These are phyloP conservation scores for Yarrowia sp. DNA, from an alignment of 805 yeast species.

Conservation along the genomic window DNA sequence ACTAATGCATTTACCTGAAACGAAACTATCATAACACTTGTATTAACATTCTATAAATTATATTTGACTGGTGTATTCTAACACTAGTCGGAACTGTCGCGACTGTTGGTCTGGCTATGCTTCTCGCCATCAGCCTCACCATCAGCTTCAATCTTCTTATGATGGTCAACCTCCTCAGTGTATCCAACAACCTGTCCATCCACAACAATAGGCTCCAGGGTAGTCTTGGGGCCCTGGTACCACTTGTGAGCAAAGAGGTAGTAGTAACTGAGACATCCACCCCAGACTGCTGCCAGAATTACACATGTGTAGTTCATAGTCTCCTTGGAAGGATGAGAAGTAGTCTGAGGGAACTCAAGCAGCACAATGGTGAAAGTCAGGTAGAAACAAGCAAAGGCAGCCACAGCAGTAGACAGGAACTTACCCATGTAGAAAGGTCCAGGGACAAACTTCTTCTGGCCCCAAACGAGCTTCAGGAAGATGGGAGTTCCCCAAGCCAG, in stretches of 20 bases:
- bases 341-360: slow-evolving; percentile 56
- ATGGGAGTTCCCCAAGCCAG: slow-evolving; percentile 64
- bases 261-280: slow-evolving; percentile 53
- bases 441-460: slow-evolving; percentile 54
- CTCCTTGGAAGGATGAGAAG: slow-evolving; percentile 38
- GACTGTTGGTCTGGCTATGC: neutral
- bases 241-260: slow-evolving; percentile 51
- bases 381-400: slow-evolving; percentile 50
- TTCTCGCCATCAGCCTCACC: neutral
- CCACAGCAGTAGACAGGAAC: slow-evolving; percentile 45
- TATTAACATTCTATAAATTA: slow-evolving; percentile 1
- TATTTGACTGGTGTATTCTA: neutral
- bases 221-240: slow-evolving; percentile 55
- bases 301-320: slow-evolving; percentile 71
- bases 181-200: slow-evolving; percentile 18
- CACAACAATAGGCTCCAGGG: slow-evolving; percentile 29
- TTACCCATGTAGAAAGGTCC: slow-evolving; percentile 68
- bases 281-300: slow-evolving; percentile 60
- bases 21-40: too few relatives aligned
- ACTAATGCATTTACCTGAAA: neutral
- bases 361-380: slow-evolving; percentile 53
- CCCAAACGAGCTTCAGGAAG: slow-evolving; percentile 48
- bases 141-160: slow-evolving; percentile 8
- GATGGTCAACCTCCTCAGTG: slow-evolving; percentile 15
- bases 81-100: neutral